Evolutionary conservation across 2,329 filamentous ascomycete genomes (phyloP).

Genomic region (Monilinia fructigena): DNA sequence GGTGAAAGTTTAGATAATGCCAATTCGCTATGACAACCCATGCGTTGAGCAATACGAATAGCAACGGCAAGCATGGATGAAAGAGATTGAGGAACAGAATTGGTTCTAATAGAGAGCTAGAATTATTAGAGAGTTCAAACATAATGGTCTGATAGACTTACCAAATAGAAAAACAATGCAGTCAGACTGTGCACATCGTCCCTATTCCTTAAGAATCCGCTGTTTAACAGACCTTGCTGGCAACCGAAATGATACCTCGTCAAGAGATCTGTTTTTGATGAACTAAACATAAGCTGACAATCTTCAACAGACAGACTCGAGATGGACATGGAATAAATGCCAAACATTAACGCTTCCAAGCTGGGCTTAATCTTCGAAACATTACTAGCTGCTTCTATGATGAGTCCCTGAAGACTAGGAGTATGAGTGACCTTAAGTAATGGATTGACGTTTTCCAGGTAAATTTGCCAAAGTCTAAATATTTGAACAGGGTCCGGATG

Average conservation of each 20-base stretch:
- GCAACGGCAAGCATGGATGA: constrained; percentile 64
- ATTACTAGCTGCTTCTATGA: constrained; percentile 62
- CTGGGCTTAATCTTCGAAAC: constrained; percentile 55
- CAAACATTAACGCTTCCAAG: constrained; percentile 60
- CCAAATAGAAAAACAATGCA: constrained; percentile 54
- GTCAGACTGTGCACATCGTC: constrained; percentile 48
- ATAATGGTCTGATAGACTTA: constrained; percentile 39
- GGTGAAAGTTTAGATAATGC: constrained; percentile 45
- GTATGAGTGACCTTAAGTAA: constrained; percentile 71
- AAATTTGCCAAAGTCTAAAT: constrained; percentile 72
- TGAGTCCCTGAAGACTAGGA: constrained; percentile 63
- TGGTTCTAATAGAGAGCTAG: constrained; percentile 33
- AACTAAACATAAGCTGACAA: constrained; percentile 45
- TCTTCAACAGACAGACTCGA: constrained; percentile 56
- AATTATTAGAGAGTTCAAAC: constrained; percentile 26
- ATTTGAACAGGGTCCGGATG: constrained; percentile 62
- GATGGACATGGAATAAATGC: constrained; percentile 63
- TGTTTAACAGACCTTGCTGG: constrained; percentile 48
- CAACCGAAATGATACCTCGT: constrained; percentile 46
- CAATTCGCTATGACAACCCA: constrained; percentile 67
- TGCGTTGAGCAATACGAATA: constrained; percentile 64
- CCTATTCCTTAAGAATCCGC: constrained; percentile 43
- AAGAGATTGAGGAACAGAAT: constrained; percentile 58
- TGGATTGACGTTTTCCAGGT: constrained; percentile 72
- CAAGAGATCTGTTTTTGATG: constrained; percentile 43